Conservation (phyloP, 2,329 filamentous ascomycete species). For the Hypoxylon sp. region DNA sequence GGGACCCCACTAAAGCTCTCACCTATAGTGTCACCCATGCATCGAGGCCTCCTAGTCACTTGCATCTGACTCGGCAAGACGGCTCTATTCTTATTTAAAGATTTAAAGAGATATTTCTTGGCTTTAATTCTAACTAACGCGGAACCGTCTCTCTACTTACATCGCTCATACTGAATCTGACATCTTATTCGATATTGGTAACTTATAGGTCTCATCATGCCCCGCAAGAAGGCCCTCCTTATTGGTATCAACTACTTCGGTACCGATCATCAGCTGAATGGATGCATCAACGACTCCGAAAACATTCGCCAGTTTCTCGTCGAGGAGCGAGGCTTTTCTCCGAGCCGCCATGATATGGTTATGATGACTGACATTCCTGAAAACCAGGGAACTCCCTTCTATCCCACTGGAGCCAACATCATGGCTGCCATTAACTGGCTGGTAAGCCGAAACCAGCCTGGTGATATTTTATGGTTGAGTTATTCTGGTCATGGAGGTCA, state of each 20-base stretch:
- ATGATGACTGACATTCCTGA: conserved; percentile 54
- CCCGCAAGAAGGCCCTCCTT: conserved; percentile 54
- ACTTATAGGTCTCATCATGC: conserved; percentile 37
- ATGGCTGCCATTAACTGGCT: conserved; percentile 70
- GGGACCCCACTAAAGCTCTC: conserved; percentile 5
- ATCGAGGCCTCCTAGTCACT: conserved; percentile 7
- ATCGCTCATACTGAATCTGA: neutral
- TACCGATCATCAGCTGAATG: conserved; percentile 42
- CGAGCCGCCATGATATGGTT: conserved; percentile 53
- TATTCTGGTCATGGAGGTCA: conserved; percentile 70
- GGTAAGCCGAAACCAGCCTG: conserved; percentile 61
- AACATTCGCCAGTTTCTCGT: conserved; percentile 56
- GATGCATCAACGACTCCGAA: conserved; percentile 53
- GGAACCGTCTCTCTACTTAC: neutral
- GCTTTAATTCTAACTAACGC: neutral
- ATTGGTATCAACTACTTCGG: conserved; percentile 50
- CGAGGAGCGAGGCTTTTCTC: conserved; percentile 54
- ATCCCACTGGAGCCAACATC: conserved; percentile 54
- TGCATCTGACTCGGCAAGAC: neutral
- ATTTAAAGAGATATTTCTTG: conserved; percentile 1
- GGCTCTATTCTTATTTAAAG: neutral
- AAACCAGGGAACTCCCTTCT: conserved; percentile 53
- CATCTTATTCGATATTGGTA: neutral
- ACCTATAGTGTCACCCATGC: conserved; percentile 13
- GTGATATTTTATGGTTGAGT: conserved; percentile 67